Evolutionary conservation across 2,329 filamentous ascomycete genomes (phyloP), one percentile per base, ranked within the genome.

Genomic region (Polychaeton citri): DNA sequence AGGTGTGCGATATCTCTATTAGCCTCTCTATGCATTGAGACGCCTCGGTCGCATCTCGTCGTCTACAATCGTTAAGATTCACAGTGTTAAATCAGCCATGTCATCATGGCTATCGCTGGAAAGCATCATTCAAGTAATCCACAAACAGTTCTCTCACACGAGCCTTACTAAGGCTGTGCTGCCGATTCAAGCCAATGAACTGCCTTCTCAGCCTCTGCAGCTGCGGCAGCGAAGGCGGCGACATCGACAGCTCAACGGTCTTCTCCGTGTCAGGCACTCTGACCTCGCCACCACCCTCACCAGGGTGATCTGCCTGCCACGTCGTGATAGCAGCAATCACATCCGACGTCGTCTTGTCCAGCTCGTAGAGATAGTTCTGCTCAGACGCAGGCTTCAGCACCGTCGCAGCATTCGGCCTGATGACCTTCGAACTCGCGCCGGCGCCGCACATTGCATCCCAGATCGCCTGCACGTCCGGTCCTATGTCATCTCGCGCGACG

Each of bases 281-380:
- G 19, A 83, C 69, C 43, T 72, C 66, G 15, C 69, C 71, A 6
- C 74, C 74, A 17, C 68, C 72, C 42, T 81, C 78, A 2, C 68
- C 71, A 6, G 61, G 54, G 36, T 84, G 77, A 38, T 75, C 68
- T 41, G 72, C 69, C 53, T 81, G 74, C 62, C 74, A 77, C 33
- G 79, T 74, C 38, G 81, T 59, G 24, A 92, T 76, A 38, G 68
- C 67, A 47, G 75, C 74, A 36, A 90, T 70, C 19, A 92, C 72
- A 36, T 80, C 79, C 47, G 86, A 83, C 6, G 83, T 88, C 53
- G 77, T 76, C 43, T 74, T 74, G 58, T 92, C 84, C 17, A 92
- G 66, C 40, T 84, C 70, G 54, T 90, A 86, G 35, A 92, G 66
- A 54, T 86, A 87, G 52, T 87, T 80, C 38, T 72, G 65, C 50